Base-by-base conservation (phyloP, 2,329 filamentous ascomycete genomes). In the Colletotrichum aenigma region DNA sequence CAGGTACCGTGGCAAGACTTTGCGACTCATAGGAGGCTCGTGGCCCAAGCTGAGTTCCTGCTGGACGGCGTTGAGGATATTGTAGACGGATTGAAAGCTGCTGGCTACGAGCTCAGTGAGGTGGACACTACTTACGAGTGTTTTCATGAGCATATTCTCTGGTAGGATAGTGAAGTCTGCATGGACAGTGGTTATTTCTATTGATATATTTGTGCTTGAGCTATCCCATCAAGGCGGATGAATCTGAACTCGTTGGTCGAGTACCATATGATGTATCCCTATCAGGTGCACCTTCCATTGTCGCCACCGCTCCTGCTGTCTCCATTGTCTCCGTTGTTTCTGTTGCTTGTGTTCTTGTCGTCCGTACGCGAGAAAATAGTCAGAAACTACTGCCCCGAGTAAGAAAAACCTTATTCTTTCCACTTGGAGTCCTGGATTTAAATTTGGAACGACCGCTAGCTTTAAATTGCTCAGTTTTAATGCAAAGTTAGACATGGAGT, bases 401-500 rank as follows among this genome's bases (percentile, higher is more conserved):
- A 36, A 36, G 13, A 36, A 36, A 36, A 1, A 1, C 34, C 13
- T 36, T 15, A 3, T 36, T 3, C 15, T 4, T 38, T 38, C 7
- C 15, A 16, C 3, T 18, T 18, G 18, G 3, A 36, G 34, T 38
- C 16, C 4, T 4, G 8, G 4, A 9, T 18, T 18, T 18, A 15
- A 38, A 38, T 3, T 38, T 1, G 7, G 15, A 38, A 38, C 18
- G 16, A 7, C 2, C 4, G 3, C 4, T 8, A 18, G 36, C 15
- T 2, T 38, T 0, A 3, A 18, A 38, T 0, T 38, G 16, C 16
- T 18, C 15, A 4, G 3, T 16, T 15, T 1, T 0, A 38, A 16
- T 38, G 7, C 4, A 2, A 2, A 8, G 3, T 4, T 0, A 4
- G 15, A 18, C 15, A 38, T 38, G 36, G 7, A 18, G 36, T 38